Evolutionary conservation across 805 yeast species (phyloP), one percentile per base, ranked within the genome.

Genomic region (Candida hungchunana): DNA sequence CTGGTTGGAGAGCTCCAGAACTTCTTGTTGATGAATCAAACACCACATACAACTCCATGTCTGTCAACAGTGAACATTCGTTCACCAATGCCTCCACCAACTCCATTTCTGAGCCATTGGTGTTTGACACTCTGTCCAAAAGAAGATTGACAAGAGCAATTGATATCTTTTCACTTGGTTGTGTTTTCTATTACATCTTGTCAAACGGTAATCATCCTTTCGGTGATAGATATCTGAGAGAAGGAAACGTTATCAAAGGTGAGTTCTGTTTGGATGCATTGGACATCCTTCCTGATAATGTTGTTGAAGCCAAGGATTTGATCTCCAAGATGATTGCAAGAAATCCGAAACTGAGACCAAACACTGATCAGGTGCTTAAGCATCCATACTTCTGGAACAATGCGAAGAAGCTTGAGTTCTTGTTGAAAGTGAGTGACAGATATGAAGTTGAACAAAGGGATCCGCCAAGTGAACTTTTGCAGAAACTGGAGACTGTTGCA

Each of bases 1-100:
- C 93, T 4, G 99, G 99, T 4, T 93, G 98, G 98, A 73, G 97
- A 49, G 97, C 99, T 0, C 98, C 98, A 0, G 98, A 93, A 52
- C 59, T 86, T 22, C 60, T 86, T 24, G 57, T 73, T 17, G 74
- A 69, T 28, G 67, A 58, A 16, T 35, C 47, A 7, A 42, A 43
- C 38, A 17, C 42, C 8, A 23, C 28, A 8, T 44, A 34, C 32
- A 34, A 34, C 22, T 34, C 41, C 10, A 18, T 37, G 21, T 42
- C 47, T n/a, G 27, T 37, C 11, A 36, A 20, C 33, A 52, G 48
- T 43, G 57, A 53, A 4, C 48, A 48, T 22, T 50, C 60, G 2
- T 35, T 38, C n/a, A 34, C 26, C 27, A 43, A 40, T 7, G 21
- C 36, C 2, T 44, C 60, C 23, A 26, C 44, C 10, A 53, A 50